Evolutionary conservation across 495 filamentous ascomycete species (phyloP).

Genomic region (Aspergillus incahuasiensis): DNA sequence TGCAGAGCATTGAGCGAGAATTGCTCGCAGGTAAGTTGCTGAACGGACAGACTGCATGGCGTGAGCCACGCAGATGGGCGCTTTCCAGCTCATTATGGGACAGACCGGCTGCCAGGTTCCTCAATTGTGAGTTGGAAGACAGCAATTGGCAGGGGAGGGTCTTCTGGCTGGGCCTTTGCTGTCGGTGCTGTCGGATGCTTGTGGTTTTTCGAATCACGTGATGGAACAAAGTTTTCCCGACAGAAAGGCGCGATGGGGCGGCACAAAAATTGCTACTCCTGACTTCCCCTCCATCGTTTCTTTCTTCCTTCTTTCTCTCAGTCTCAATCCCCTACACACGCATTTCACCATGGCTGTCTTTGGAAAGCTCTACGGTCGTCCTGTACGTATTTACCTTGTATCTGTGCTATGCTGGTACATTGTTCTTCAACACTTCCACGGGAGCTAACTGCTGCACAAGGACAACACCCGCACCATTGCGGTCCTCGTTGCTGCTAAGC

Average conservation of each 20-base stretch:
- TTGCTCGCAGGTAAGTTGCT: constrained; percentile 13
- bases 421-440: background rate
- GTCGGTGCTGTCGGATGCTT: too few species aligned
- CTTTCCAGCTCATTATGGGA: constrained; percentile 33
- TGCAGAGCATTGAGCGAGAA: constrained; percentile 15
- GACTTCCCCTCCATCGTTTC: constrained; percentile 25
- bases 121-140: constrained; percentile 1
- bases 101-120: constrained; percentile 13
- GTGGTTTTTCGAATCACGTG: constrained; percentile 34
- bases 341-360: constrained; percentile 74
- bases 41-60: constrained; percentile 37
- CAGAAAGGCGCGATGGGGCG: constrained; percentile 29
- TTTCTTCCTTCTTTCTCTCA: constrained; percentile 29
- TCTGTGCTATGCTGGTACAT: background rate
- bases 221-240: constrained; percentile 27
- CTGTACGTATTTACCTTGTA: constrained; percentile 53
- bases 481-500: constrained; percentile 89
- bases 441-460: constrained; percentile 42
- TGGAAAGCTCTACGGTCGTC: constrained; percentile 89
- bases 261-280: constrained; percentile 32
- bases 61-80: constrained; percentile 34
- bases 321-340: too few species aligned
- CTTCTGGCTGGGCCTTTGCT: background rate
- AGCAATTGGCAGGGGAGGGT: background rate
- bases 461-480: constrained; percentile 83